A percentile compares a stretch with the other conserved stretches of the same genome.
Evolutionary conservation across 179 eudicot species (phyloP).

Genomic region (Dionaea muscipula): DNA sequence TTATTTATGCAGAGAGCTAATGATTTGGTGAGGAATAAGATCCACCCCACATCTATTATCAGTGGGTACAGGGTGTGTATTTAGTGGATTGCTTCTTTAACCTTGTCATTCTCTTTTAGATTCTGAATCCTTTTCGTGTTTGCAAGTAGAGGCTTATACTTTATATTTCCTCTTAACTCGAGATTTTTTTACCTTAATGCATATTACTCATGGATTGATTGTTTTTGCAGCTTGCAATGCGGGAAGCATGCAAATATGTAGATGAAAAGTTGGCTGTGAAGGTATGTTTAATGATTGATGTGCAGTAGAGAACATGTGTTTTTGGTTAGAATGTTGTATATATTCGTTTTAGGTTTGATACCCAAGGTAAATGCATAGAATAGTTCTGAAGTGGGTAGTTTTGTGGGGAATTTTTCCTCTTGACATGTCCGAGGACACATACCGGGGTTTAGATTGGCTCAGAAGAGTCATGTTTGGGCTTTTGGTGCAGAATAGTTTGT

Average conservation of each 20-base stretch:
- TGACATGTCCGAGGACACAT: too few species aligned
- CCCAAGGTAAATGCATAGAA: too few species aligned
- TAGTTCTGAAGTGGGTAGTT: too few species aligned
- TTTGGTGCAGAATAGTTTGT: too few species aligned
- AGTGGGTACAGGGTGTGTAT: slow-evolving; percentile 75
- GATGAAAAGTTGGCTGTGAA: slow-evolving; percentile 74
- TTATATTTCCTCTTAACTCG: neutral
- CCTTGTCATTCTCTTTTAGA: neutral
- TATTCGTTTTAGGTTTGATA: too few species aligned
- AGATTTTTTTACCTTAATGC: neutral
- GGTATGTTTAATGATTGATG: slow-evolving; percentile 23
- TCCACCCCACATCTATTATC: slow-evolving; percentile 83
- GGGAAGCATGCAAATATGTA: slow-evolving; percentile 89
- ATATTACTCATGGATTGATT: slow-evolving; percentile 2
- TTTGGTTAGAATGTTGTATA: neutral
- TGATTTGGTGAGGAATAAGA: slow-evolving; percentile 88
- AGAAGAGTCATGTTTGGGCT: too few species aligned
- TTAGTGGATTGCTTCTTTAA: neutral
- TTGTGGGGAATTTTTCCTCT: too few species aligned
- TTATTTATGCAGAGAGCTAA: slow-evolving; percentile 62
- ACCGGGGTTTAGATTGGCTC: too few species aligned
- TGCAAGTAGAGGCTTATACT: neutral
- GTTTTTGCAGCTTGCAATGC: slow-evolving; percentile 71
- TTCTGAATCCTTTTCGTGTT: neutral
- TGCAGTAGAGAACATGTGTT: neutral